Evolutionary conservation across 108 stramenopile genomes (phyloP).

Genomic region (Pseudonitzschia delicatissima): DNA sequence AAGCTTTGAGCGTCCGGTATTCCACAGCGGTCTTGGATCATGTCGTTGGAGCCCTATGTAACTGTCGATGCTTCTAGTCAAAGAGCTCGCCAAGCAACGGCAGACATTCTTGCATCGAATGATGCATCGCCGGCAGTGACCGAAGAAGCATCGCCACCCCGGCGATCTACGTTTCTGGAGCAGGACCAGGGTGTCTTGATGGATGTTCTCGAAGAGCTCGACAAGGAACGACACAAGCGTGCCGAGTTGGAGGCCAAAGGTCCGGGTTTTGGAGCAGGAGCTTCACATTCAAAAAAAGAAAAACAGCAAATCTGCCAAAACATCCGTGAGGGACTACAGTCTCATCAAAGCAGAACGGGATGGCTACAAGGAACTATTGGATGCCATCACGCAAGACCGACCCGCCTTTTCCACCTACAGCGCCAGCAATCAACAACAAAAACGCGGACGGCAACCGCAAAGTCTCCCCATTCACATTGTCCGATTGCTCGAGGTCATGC

Average conservation of each 20-base stretch:
- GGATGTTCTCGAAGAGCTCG: slow-evolving; percentile 54
- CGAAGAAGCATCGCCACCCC: background rate
- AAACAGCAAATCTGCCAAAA: slow-evolving; percentile 6
- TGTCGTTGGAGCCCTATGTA: background rate
- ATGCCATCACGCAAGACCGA: slow-evolving; percentile 48
- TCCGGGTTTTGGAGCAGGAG: slow-evolving; percentile 35
- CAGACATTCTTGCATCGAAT: background rate
- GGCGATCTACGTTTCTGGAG: slow-evolving; percentile 21
- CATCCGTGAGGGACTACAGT: slow-evolving; percentile 22
- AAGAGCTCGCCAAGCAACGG: slow-evolving; percentile 4
- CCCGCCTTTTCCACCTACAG: slow-evolving; percentile 31
- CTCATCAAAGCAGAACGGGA: slow-evolving; percentile 41
- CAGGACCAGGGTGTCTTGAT: slow-evolving; percentile 44
- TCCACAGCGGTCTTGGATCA: background rate
- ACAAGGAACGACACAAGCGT: slow-evolving; percentile 52
- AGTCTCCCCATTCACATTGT: slow-evolving; percentile 48
- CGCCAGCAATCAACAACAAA: background rate
- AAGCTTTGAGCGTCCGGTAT: too few relatives aligned
- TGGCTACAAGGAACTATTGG: slow-evolving; percentile 39
- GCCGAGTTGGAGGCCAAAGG: slow-evolving; percentile 50
- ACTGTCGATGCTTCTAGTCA: background rate
- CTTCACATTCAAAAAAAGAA: slow-evolving; percentile 13
- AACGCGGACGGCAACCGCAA: background rate
- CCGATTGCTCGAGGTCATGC: slow-evolving; percentile 58
- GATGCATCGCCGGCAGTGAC: background rate